phyloP scores from a whole-genome alignment of 2,329 filamentous ascomycete genomes.

The Aspergillus calidoustus region DNA sequence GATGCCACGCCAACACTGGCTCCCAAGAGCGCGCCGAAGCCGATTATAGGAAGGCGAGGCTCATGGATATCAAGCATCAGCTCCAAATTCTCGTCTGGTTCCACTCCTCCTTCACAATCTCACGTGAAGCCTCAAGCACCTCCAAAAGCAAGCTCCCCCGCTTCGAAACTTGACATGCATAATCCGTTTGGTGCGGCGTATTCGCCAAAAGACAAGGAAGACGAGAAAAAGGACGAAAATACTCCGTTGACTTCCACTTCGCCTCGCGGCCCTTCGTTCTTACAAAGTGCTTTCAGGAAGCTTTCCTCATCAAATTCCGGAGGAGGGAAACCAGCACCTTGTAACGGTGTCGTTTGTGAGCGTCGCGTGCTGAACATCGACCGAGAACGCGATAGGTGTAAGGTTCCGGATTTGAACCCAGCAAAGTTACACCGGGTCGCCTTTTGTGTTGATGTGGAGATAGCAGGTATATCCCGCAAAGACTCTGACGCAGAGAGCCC shows the following conservation, averaged over 20 bases:
- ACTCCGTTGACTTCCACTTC: slow-evolving; percentile 62
- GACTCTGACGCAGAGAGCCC: slow-evolving; percentile 60
- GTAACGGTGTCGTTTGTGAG: slow-evolving; percentile 74
- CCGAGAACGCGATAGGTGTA: slow-evolving; percentile 75
- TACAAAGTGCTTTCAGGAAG: slow-evolving; percentile 80
- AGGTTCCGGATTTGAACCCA: slow-evolving; percentile 76
- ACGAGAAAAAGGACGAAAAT: slow-evolving; percentile 42
- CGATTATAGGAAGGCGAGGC: slow-evolving; percentile 61
- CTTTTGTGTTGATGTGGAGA: slow-evolving; percentile 97
- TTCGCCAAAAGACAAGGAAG: slow-evolving; percentile 49
- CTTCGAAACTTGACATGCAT: slow-evolving; percentile 40
- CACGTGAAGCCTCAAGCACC: slow-evolving; percentile 36
- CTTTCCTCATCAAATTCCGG: slow-evolving; percentile 70
- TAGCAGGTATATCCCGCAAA: slow-evolving; percentile 84
- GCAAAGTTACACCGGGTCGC: slow-evolving; percentile 84
- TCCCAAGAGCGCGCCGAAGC: slow-evolving; percentile 35
- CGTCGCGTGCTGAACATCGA: slow-evolving; percentile 86
- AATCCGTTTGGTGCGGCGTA: slow-evolving; percentile 53
- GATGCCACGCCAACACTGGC: slow-evolving; percentile 26
- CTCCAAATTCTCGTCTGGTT: slow-evolving; percentile 78
- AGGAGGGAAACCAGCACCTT: slow-evolving; percentile 56
- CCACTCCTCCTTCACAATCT: slow-evolving; percentile 46
- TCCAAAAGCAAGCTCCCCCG: slow-evolving; percentile 39
- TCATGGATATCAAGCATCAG: slow-evolving; percentile 96
- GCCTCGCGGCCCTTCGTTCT: slow-evolving; percentile 73